These are phyloP conservation scores for Teunomyces cretensis DNA, from an alignment of 805 yeast genomes.

Conservation along the genomic window DNA sequence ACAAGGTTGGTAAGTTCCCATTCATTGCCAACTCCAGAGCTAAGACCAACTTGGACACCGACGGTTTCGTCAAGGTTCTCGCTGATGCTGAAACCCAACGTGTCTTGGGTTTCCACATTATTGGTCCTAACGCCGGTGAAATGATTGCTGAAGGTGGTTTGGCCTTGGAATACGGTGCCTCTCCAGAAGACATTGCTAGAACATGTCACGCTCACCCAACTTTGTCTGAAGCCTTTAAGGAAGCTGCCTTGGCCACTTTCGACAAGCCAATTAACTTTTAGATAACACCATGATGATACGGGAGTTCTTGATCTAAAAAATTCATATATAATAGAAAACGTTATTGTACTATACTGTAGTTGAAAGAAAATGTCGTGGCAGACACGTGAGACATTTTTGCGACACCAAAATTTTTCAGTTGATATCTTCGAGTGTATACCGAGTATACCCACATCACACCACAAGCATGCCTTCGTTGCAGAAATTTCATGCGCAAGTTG, in stretches of 20 bases:
- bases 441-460: neutral
- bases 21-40: slow-evolving; percentile 99
- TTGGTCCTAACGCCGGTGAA: slow-evolving; percentile 99
- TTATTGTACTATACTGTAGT: too few relatives aligned
- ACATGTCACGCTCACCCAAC: slow-evolving; percentile 99
- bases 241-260: slow-evolving; percentile 91
- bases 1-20: slow-evolving; percentile 97
- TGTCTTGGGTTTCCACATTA: slow-evolving; percentile 92
- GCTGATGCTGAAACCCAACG: slow-evolving; percentile 98
- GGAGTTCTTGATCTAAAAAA: neutral
- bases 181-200: slow-evolving; percentile 96
- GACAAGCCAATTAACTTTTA: slow-evolving; percentile 89
- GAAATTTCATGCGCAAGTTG: slow-evolving; percentile 42
- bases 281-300: neutral
- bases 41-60: slow-evolving; percentile 95
- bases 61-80: slow-evolving; percentile 93
- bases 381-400: neutral
- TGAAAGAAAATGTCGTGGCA: neutral
- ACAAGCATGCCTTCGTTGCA: slow-evolving; percentile 39
- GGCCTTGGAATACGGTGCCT: slow-evolving; percentile 98
- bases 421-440: neutral
- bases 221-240: slow-evolving; percentile 95
- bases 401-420: slow-evolving; percentile 1
- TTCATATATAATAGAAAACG: neutral
- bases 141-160: slow-evolving; percentile 98